A percentile compares a stretch with the other conserved stretches of the same genome.
These are phyloP conservation scores for Boechera stricta DNA, from an alignment of 345 rosid genomes.

Conservation along the genomic window DNA sequence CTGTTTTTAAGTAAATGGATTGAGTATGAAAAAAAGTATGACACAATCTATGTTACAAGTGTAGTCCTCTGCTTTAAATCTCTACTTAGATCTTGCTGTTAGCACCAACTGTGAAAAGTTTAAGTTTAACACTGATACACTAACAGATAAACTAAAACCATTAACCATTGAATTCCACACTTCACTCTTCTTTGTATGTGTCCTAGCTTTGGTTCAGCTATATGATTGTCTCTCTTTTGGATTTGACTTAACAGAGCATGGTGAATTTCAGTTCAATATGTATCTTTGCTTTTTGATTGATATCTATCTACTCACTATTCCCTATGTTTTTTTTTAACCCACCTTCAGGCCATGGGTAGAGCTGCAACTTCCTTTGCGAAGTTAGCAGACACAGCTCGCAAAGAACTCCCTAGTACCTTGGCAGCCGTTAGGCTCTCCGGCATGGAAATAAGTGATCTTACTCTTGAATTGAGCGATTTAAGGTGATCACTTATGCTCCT, in stretches of 20 bases:
- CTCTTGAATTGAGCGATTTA: conserved; percentile 85
- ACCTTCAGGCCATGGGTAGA: conserved; percentile 73
- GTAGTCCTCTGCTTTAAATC: not conserved
- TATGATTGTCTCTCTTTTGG: not conserved
- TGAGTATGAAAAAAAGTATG: not conserved
- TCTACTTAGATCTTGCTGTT: not conserved
- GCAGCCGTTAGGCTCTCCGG: conserved; percentile 93
- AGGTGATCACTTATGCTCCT: conserved; percentile 57
- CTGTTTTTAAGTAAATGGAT: not conserved
- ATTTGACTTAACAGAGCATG: not conserved
- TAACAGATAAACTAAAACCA: not conserved
- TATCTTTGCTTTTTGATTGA: conserved; percentile 1
- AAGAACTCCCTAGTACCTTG: conserved; percentile 94
- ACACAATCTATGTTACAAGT: not conserved
- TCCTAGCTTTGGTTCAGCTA: conserved; percentile 13
- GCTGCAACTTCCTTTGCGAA: conserved; percentile 90
- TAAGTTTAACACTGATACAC: not conserved
- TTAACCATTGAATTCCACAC: not conserved
- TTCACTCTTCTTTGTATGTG: conserved; percentile 7
- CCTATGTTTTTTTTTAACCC: not conserved
- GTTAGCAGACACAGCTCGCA: conserved; percentile 90
- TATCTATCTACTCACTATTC: not conserved
- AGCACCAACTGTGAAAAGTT: conserved; percentile 7
- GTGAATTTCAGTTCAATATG: not conserved
- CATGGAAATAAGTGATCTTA: conserved; percentile 98